These are phyloP conservation scores for Triticum turgidum DNA, from an alignment of 176 grass and related monocot species.

Conservation along the genomic window DNA sequence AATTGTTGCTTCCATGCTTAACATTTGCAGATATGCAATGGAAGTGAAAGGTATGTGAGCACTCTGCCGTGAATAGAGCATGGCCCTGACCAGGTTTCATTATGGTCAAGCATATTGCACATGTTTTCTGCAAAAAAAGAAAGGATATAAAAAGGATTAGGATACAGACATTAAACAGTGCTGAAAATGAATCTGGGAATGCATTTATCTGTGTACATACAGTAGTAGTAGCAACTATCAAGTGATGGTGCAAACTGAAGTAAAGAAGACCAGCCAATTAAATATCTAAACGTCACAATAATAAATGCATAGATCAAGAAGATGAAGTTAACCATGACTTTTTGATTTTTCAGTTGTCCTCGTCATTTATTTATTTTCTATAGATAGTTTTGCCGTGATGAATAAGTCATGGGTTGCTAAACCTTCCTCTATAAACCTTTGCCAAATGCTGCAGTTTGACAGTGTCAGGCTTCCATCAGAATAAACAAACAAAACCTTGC, in stretches of 20 bases:
- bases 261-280: neutral
- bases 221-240: neutral
- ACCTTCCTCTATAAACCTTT: neutral
- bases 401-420: neutral
- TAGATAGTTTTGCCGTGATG: neutral
- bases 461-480: neutral
- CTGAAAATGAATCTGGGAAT: conserved; percentile 12
- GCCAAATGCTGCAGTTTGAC: neutral
- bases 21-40: conserved; percentile 88
- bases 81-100: conserved; percentile 86
- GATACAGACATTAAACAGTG: neutral
- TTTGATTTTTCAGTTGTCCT: neutral
- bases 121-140: conserved; percentile 61
- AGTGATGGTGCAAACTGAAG: neutral
- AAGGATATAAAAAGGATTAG: neutral
- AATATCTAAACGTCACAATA: neutral
- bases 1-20: conserved; percentile 71
- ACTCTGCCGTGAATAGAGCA: conserved; percentile 88
- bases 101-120: conserved; percentile 76
- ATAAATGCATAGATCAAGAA: neutral
- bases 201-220: neutral
- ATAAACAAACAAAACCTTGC: neutral
- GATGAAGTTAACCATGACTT: neutral
- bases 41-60: conserved; percentile 83
- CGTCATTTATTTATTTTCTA: neutral